These are phyloP conservation scores for Phytopythium ostracodes DNA, from an alignment of 352 stramenopile species.

Conservation along the genomic window DNA sequence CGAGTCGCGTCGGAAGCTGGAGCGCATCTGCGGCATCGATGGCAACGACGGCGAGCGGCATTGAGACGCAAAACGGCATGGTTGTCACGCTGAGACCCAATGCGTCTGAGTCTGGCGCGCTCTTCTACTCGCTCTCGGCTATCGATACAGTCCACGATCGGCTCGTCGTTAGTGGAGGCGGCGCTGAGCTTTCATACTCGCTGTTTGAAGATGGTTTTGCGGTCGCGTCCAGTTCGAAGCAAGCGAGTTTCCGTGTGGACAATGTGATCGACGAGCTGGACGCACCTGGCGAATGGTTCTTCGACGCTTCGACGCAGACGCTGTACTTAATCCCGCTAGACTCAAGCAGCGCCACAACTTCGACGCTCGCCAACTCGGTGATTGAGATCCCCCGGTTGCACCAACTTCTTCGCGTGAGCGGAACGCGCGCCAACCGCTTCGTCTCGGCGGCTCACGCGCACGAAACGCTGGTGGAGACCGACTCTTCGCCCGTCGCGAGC, in stretches of 20 bases:
- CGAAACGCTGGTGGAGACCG: slow-evolving; percentile 35
- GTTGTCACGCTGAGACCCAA: slow-evolving; percentile 12
- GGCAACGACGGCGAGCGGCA: slow-evolving; percentile 9
- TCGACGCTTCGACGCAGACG: slow-evolving; percentile 34
- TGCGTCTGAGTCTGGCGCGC: not conserved
- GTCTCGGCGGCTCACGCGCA: slow-evolving; percentile 31
- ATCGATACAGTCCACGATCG: slow-evolving; percentile 18
- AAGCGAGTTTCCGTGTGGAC: slow-evolving; percentile 48
- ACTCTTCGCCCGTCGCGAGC: slow-evolving; percentile 23
- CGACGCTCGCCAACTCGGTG: slow-evolving; percentile 18
- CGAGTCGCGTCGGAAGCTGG: slow-evolving; percentile 34
- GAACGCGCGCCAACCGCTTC: slow-evolving; percentile 50
- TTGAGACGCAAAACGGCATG: not conserved
- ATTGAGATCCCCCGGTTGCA: slow-evolving; percentile 58
- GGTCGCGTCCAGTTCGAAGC: slow-evolving; percentile 1
- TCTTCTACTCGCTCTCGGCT: slow-evolving; percentile 26
- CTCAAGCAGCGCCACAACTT: slow-evolving; percentile 13
- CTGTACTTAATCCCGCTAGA: slow-evolving; percentile 64
- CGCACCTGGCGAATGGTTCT: slow-evolving; percentile 64
- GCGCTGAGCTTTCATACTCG: slow-evolving; percentile 40
- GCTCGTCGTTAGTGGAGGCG: slow-evolving; percentile 42
- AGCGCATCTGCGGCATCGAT: not conserved
- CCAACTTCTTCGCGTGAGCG: slow-evolving; percentile 61
- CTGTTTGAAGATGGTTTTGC: slow-evolving; percentile 31
- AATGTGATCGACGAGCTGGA: slow-evolving; percentile 65